Evolutionary conservation across 345 rosid genomes (phyloP), one percentile per base, ranked within the genome.

Genomic region (Brassica rapa): DNA sequence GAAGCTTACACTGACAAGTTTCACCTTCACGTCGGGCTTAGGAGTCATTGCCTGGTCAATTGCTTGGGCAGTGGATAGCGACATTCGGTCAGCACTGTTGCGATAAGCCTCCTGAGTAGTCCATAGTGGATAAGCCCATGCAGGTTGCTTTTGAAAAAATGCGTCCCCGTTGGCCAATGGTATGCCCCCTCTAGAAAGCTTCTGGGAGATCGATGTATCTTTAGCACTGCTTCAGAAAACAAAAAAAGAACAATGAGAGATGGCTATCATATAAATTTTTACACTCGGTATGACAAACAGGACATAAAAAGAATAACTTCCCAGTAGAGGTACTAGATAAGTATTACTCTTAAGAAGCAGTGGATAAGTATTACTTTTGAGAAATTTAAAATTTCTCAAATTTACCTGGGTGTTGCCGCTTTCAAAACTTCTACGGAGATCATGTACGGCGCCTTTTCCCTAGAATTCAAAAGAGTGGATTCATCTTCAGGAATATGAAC

Each of bases 101-200:
- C 99, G 93, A 83, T 95, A 95, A 8, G 72, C 93, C 80, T 95
- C 99, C 83, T 95, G 99, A 30, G 94, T 69, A 84, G 96, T 93
- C 97, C 97, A 87, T 84, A 95, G 84, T 70, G 99, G 99, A 89
- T 89, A 95, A 71, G 99, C 99, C 99, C 98, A 95, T 55, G 99
- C 93, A 81, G 99, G 99, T 37, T 98, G 99, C 86, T 90, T 91
- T 39, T 83, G 98, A 84, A 91, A 76, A 80, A 93, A 86, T 74
- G 92, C 99, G 85, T 95, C 96, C 74, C 99, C 94, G 78, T 93
- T 91, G 72, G 99, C 99, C 41, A 95, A 87, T 72, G 99, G 99
- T 82, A 95, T 95, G 14, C 99, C 99, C 75, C 97, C 98, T 84
- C 83, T 90, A 43, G 96, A 95, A 76, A 93, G 90, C 84, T 95